Conservation (phyloP, 768 basidiomycete genomes). For the Cystobasidium ongulense region DNA sequence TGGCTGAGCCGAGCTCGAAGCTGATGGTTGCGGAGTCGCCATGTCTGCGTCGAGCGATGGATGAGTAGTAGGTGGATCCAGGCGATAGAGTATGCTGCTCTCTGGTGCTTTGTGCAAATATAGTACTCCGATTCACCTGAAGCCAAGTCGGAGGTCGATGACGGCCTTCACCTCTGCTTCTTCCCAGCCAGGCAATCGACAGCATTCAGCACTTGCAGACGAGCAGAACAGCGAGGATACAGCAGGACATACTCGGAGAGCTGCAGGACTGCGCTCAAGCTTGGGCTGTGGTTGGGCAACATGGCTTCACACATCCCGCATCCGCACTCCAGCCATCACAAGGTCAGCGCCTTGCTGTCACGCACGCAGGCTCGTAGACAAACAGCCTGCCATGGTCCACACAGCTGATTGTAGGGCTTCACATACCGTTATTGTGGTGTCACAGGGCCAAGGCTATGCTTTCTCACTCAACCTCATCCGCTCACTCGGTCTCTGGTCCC, state of each 20-base stretch:
- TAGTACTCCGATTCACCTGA: not conserved
- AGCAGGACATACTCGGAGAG: too few species aligned
- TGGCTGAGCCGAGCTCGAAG: slow-evolving; percentile 5
- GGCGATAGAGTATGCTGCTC: too few species aligned
- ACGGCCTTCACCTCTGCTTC: not conserved
- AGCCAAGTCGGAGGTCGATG: not conserved
- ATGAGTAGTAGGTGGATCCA: too few species aligned
- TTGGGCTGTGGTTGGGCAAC: not conserved
- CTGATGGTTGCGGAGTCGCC: slow-evolving; percentile 1
- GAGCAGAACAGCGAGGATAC: not conserved
- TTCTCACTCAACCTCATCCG: slow-evolving; percentile 27
- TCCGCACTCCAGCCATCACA: slow-evolving; percentile 1
- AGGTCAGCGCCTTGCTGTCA: not conserved
- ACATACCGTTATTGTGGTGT: not conserved
- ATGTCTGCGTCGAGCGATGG: too few species aligned
- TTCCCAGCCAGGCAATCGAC: not conserved
- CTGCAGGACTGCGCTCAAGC: too few species aligned
- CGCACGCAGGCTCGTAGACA: not conserved
- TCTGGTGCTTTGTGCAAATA: too few species aligned
- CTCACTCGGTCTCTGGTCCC: slow-evolving; percentile 28
- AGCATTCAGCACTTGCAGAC: not conserved
- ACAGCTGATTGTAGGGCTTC: not conserved
- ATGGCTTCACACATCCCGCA: not conserved
- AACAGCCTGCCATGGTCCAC: not conserved
- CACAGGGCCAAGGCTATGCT: not conserved